These are phyloP conservation scores for Geranium brycei DNA, from an alignment of 345 rosid genomes.

Conservation along the genomic window DNA sequence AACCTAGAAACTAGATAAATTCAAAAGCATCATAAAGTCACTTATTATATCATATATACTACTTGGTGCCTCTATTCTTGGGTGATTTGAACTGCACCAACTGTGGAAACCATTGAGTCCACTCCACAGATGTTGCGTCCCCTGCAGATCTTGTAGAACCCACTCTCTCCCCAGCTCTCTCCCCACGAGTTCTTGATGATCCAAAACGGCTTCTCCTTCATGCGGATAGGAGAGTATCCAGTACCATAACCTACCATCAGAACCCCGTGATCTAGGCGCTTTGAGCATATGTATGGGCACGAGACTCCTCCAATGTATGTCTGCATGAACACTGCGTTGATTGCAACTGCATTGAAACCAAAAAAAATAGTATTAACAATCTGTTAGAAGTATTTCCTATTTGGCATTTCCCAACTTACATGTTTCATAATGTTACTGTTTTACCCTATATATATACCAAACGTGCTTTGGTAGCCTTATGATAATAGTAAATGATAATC, in stretches of 20 bases:
- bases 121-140: constrained; percentile 90
- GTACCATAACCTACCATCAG: too few relatives aligned
- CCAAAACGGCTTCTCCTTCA: constrained; percentile 93
- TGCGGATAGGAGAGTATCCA: too few relatives aligned
- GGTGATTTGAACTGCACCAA: constrained; percentile 34
- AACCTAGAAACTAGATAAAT: too few relatives aligned
- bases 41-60: too few relatives aligned
- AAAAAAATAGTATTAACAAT: not conserved
- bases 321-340: constrained; percentile 85
- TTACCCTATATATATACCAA: too few relatives aligned
- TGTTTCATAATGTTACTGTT: too few relatives aligned
- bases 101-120: constrained; percentile 87
- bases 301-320: constrained; percentile 86
- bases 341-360: constrained; percentile 43
- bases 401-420: too few relatives aligned
- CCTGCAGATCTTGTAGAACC: constrained; percentile 81
- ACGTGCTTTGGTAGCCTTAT: too few relatives aligned
- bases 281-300: constrained; percentile 74
- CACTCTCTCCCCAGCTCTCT: constrained; percentile 80
- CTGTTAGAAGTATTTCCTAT: too few relatives aligned
- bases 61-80: constrained; percentile 10
- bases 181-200: constrained; percentile 98
- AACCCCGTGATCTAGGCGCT: constrained; percentile 65
- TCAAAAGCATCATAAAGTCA: too few relatives aligned
- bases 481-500: too few relatives aligned